Percentiles rank a stretch among this genome's conserved stretches.
Conservation (phyloP, 176 grass and related monocot genomes). For the Musa schizocarpa region DNA sequence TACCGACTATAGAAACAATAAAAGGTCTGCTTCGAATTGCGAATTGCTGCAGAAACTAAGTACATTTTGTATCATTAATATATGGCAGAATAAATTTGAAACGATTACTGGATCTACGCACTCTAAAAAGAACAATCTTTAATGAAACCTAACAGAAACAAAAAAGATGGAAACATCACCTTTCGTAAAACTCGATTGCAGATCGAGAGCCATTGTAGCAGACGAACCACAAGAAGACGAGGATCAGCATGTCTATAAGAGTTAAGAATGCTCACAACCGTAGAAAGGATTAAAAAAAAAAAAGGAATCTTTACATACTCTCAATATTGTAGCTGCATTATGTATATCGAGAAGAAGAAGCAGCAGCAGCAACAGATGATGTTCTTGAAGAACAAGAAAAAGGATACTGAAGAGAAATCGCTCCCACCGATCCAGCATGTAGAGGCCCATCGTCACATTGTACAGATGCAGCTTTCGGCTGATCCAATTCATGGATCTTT, state of each 20-base stretch:
- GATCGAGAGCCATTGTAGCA: conserved; percentile 23
- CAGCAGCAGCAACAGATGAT: too few species aligned
- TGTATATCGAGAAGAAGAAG: too few species aligned
- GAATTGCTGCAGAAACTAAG: too few species aligned
- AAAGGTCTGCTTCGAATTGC: too few species aligned
- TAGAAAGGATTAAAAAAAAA: too few species aligned
- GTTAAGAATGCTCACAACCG: conserved; percentile 23
- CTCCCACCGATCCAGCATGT: conserved; percentile 24
- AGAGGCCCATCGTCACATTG: conserved; percentile 18
- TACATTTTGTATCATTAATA: too few species aligned
- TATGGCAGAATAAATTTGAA: too few species aligned
- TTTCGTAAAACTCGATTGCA: conserved; percentile 40
- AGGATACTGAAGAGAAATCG: conserved; percentile 18
- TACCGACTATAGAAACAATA: too few species aligned
- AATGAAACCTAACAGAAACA: not conserved
- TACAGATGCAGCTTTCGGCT: conserved; percentile 7
- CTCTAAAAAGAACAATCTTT: not conserved
- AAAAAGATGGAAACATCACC: conserved; percentile 23
- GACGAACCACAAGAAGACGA: conserved; percentile 55
- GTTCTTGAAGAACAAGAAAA: not conserved
- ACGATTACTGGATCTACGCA: too few species aligned
- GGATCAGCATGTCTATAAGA: conserved; percentile 39
- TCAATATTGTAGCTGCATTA: not conserved
- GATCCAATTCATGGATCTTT: not conserved
- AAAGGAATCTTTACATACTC: not conserved